Conservation (phyloP, 2,329 filamentous ascomycete species). For the Phaeosphaeriaceae sp. region DNA sequence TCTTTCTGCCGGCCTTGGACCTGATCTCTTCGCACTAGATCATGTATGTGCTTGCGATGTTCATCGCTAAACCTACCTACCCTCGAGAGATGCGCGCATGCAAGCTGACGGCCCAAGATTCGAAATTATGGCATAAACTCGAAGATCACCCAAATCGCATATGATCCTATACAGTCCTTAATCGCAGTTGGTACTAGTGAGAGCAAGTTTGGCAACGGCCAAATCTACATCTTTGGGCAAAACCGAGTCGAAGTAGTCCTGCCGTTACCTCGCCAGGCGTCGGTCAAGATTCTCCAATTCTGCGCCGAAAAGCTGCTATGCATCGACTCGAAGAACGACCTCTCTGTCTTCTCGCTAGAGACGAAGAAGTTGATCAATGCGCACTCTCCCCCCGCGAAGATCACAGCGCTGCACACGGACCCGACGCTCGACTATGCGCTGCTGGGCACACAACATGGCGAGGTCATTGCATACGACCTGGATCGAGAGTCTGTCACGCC, state of each 20-base stretch:
- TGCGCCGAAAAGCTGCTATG: constrained; percentile 84
- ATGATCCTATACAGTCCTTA: constrained; percentile 92
- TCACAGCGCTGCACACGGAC: constrained; percentile 78
- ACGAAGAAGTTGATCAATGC: constrained; percentile 70
- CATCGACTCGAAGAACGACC: constrained; percentile 84
- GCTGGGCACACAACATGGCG: constrained; percentile 80
- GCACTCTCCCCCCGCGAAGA: constrained; percentile 78
- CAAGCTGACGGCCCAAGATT: constrained; percentile 36
- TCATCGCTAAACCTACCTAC: constrained; percentile 14
- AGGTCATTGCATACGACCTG: constrained; percentile 90
- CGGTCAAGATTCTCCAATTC: constrained; percentile 81
- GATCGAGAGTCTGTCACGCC: constrained; percentile 79
- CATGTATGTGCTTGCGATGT: constrained; percentile 62
- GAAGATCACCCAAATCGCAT: constrained; percentile 78
- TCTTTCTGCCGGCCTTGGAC: constrained; percentile 79
- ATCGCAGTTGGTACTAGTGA: constrained; percentile 90
- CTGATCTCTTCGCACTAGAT: constrained; percentile 81
- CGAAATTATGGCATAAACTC: constrained; percentile 64
- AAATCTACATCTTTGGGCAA: constrained; percentile 89
- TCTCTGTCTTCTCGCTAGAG: constrained; percentile 82
- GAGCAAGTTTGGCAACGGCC: constrained; percentile 82
- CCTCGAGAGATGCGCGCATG: constrained; percentile 1
- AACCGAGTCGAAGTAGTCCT: constrained; percentile 79
- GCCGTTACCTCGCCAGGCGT: constrained; percentile 72
- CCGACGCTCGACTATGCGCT: constrained; percentile 94